Evolutionary conservation across 2,329 filamentous ascomycete genomes (phyloP).

Genomic region (Diaporthe ampelina): DNA sequence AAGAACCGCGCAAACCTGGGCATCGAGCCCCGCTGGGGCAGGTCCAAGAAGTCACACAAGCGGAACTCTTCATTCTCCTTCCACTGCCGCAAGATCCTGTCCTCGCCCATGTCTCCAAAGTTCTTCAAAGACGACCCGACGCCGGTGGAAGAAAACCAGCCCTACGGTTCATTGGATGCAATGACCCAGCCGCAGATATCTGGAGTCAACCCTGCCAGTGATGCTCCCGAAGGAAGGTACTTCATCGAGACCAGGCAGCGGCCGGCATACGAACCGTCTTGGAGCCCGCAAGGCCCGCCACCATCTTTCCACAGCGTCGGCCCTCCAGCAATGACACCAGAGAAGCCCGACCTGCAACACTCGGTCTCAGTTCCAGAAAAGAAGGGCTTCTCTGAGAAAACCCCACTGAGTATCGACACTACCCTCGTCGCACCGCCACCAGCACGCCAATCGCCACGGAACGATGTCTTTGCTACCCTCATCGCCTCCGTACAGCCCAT

Average conservation of each 20-base stretch:
- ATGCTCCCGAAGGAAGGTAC: neutral
- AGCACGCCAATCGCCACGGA: conserved; percentile 33
- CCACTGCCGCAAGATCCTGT: conserved; percentile 62
- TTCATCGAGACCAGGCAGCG: conserved; percentile 39
- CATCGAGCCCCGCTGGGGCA: conserved; percentile 47
- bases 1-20: conserved; percentile 52
- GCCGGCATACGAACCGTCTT: conserved; percentile 30
- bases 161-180: conserved; percentile 47
- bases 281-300: conserved; percentile 16
- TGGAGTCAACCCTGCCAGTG: neutral
- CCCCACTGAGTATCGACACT: conserved; percentile 33
- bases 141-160: conserved; percentile 32
- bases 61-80: conserved; percentile 65
- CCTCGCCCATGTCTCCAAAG: conserved; percentile 54
- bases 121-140: conserved; percentile 49
- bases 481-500: conserved; percentile 2
- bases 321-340: neutral
- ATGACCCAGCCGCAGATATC: conserved; percentile 39
- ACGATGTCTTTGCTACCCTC: conserved; percentile 26
- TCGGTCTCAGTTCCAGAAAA: neutral
- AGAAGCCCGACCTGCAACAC: neutral
- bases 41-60: conserved; percentile 45
- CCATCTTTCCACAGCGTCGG: conserved; percentile 15
- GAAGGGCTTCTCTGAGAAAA: conserved; percentile 20
- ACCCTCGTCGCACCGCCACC: conserved; percentile 23